phyloP scores from a whole-genome alignment of 257 asterid genomes.

The Solanum chilense region DNA sequence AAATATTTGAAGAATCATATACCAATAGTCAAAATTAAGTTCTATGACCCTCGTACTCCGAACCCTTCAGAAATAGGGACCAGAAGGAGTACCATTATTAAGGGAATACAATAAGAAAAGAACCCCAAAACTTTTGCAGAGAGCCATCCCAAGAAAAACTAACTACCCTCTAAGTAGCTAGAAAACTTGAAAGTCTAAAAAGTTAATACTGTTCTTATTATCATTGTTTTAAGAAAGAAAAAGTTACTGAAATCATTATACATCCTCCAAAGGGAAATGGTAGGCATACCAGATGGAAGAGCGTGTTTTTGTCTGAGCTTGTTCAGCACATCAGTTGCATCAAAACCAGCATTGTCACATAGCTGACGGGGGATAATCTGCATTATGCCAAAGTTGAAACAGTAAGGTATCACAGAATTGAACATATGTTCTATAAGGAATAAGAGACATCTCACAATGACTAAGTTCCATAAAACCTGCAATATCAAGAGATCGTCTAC shows the following conservation, averaged over 20 bases:
- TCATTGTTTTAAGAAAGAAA: background rate
- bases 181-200: background rate
- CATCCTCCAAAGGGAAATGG: background rate
- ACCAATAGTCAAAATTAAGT: background rate
- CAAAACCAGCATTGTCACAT: slow-evolving; percentile 74
- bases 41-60: background rate
- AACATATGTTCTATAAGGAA: background rate
- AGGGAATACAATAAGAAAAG: background rate
- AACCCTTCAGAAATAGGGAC: background rate
- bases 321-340: slow-evolving; percentile 94
- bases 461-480: background rate
- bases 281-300: slow-evolving; percentile 65
- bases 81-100: background rate
- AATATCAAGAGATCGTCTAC: background rate
- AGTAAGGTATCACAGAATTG: background rate
- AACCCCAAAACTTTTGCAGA: background rate
- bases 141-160: background rate
- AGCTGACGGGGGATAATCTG: slow-evolving; percentile 58
- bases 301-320: slow-evolving; percentile 96
- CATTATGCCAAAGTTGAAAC: background rate
- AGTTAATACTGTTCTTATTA: background rate
- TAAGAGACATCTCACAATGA: background rate
- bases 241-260: background rate
- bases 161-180: background rate
- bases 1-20: background rate